Base-by-base conservation (phyloP, 306 rosid genomes). In the Arachis stenosperma region DNA sequence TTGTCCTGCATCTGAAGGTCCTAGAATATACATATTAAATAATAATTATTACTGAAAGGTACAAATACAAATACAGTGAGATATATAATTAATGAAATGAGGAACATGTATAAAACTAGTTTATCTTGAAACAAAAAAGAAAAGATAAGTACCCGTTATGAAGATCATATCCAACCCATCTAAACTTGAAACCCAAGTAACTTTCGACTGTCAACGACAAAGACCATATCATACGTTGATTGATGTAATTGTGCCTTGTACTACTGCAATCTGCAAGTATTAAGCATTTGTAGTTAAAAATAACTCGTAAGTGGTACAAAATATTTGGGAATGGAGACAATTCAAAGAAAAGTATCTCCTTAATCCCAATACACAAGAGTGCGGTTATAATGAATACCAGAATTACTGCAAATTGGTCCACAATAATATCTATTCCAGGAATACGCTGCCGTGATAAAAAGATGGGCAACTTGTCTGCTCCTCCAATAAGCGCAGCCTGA, bases 101-200 rank as follows among this genome's bases (percentile, higher is more conserved):
- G 17, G 17, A 17, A 17, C 17, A 17, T 17, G 17, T 17, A 17
- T 17, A 17, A 17, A 17, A 17, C 17, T 17, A 17, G 17, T 17
- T 17, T 17, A 17, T 17, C 17, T 17, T 17, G 17, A 17, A 17
- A 17, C 17, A 0, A 17, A 17, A 33, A 33, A 33, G 37, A 33
- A 33, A 33, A 2, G 37, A 3, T 33, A 77, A 77, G 61, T 89
- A 91, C 96, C 97, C 97, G 2, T 86, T 68, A 74, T 95, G 91
- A 83, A 94, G 89, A 50, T 84, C 80, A 74, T 94, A 94, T 82
- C 99, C 99, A 83, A 69, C 73, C 99, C 99, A 94, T 80, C 99
- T 96, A 73, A 89, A 75, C 81, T 85, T 86, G 89, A 91, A 94
- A 44, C 97, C 97, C 56, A 88, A 41, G 74, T 91, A 94, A 76